phyloP scores from a whole-genome alignment of 164 flowering plant genomes.

The Piper longum region DNA sequence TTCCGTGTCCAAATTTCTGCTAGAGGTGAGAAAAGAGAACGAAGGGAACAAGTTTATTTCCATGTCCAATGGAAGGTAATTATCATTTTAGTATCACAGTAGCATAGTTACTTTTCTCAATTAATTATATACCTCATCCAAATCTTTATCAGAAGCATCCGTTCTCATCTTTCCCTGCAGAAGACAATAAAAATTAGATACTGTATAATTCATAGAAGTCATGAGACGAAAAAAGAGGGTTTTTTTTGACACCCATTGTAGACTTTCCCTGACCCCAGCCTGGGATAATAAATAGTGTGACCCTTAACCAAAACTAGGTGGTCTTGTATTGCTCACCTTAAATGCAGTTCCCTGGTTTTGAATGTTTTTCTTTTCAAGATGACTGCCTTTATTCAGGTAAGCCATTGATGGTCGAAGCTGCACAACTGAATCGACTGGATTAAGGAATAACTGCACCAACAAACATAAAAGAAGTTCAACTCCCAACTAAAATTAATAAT shows the following conservation, averaged over 20 bases:
- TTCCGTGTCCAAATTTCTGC: no score
- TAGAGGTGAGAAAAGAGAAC: no score
- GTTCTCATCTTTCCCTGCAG: neutral
- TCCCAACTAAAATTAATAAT: constrained; percentile 7
- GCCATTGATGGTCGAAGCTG: constrained; percentile 79
- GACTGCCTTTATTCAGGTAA: constrained; percentile 22
- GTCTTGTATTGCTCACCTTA: constrained; percentile 18
- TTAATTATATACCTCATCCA: neutral
- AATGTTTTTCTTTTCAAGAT: constrained; percentile 14
- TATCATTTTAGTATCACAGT: no score
- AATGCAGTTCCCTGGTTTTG: constrained; percentile 10
- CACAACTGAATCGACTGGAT: constrained; percentile 74
- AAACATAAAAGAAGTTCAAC: constrained; percentile 4
- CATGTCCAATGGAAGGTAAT: no score
- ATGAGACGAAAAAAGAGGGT: no score
- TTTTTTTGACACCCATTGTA: no score
- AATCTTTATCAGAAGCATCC: neutral
- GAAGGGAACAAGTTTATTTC: no score
- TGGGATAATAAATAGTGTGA: no score
- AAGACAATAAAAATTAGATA: neutral
- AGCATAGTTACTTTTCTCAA: neutral
- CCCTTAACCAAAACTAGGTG: no score
- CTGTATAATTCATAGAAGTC: neutral
- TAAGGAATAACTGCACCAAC: constrained; percentile 73
- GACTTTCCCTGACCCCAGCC: no score